A percentile compares a stretch with the other conserved stretches of the same genome.
phyloP scores from a whole-genome alignment of 164 flowering plant genomes.

The Stephania japonica region DNA sequence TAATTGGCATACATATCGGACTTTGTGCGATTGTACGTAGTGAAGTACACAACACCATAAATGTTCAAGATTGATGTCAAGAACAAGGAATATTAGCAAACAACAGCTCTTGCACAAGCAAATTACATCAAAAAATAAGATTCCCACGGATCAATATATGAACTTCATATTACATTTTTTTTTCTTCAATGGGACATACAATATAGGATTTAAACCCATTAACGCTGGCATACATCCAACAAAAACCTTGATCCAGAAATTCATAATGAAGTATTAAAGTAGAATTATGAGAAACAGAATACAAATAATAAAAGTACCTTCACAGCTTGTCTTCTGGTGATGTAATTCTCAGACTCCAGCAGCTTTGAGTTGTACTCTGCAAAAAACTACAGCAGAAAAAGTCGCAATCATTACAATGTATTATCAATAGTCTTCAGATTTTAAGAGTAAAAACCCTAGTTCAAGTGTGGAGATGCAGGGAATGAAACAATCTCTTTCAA shows the following conservation, averaged over 20 bases:
- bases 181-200: background rate
- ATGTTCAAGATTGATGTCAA: background rate
- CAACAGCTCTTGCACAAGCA: background rate
- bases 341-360: constrained; percentile 76
- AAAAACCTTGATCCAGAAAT: background rate
- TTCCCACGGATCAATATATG: background rate
- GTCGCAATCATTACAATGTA: background rate
- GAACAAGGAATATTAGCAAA: too few relatives aligned
- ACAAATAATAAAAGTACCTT: constrained; percentile 39
- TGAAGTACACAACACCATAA: background rate
- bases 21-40: background rate
- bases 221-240: background rate
- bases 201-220: background rate
- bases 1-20: background rate
- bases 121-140: background rate
- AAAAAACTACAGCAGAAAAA: constrained; percentile 55
- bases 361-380: constrained; percentile 77
- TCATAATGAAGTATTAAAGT: background rate
- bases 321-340: constrained; percentile 81
- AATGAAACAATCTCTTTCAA: background rate
- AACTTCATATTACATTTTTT: background rate
- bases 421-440: background rate
- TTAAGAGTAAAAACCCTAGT: background rate
- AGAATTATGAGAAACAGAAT: background rate
- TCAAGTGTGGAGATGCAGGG: background rate